Percentiles rank a stretch among this genome's conserved stretches.
Evolutionary conservation across 495 filamentous ascomycete species (phyloP).

Genomic region (Xylaria telfairii): DNA sequence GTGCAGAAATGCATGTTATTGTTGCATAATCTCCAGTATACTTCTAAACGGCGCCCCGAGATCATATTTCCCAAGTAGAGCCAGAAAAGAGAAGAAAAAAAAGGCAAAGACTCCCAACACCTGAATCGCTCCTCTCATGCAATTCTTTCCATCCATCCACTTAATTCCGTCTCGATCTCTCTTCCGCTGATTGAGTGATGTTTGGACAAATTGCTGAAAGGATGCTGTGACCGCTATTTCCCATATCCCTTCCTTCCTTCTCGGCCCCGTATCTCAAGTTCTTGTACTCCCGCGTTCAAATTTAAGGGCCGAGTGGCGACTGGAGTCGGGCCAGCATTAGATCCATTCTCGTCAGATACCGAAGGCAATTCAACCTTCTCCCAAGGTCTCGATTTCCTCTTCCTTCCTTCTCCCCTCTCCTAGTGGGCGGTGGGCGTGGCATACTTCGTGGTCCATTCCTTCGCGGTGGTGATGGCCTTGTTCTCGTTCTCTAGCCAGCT

Average conservation of each 20-base stretch:
- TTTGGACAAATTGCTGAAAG: neutral
- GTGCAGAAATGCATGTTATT: neutral
- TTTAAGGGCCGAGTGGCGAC: no score
- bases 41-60: slow-evolving; percentile 3
- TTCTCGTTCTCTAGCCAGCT: slow-evolving; percentile 95
- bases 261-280: neutral
- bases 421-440: slow-evolving; percentile 50
- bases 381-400: neutral
- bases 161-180: neutral
- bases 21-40: slow-evolving; percentile 11
- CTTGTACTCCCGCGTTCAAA: neutral
- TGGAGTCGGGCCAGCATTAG: neutral
- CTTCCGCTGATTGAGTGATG: neutral
- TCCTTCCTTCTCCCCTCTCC: neutral
- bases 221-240: neutral
- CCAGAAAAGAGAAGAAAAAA: slow-evolving; percentile 7
- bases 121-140: slow-evolving; percentile 10
- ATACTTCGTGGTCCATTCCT: slow-evolving; percentile 84
- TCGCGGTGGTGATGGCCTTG: slow-evolving; percentile 87
- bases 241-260: neutral
- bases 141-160: neutral
- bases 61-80: neutral
- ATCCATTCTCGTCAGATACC: neutral
- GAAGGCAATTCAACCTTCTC: neutral
- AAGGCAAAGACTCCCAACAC: slow-evolving; percentile 21